A percentile compares a stretch with the other conserved stretches of the same genome.
These are phyloP conservation scores for Astrephomene gubernaculifera DNA, from an alignment of 139 green algal species.

Conservation along the genomic window DNA sequence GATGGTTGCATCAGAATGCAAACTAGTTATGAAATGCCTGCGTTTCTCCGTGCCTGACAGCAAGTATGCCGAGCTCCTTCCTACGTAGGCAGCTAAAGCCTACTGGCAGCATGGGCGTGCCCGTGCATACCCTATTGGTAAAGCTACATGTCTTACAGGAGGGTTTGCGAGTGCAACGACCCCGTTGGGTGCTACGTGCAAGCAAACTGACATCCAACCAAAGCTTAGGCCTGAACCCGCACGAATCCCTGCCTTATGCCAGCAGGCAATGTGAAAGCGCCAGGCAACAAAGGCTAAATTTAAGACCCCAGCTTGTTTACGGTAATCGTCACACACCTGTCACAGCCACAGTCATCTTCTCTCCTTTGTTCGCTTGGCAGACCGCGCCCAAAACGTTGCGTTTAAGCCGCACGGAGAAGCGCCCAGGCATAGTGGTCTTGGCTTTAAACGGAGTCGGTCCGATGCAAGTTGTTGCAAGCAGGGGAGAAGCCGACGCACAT, in stretches of 20 bases:
- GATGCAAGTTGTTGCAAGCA: neutral
- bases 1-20: no score
- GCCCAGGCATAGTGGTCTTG: neutral
- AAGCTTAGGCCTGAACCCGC: neutral
- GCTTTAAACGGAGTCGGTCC: neutral
- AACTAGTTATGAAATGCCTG: no score
- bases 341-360: constrained; percentile 61
- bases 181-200: neutral
- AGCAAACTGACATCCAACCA: neutral
- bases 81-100: no score
- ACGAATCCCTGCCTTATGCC: neutral
- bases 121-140: no score
- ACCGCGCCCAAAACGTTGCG: neutral
- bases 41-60: no score
- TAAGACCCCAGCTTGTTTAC: neutral
- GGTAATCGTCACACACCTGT: constrained; percentile 43
- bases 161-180: neutral
- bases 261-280: no score
- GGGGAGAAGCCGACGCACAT: neutral
- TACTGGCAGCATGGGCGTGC: no score
- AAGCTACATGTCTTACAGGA: neutral
- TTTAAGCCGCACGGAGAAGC: neutral
- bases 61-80: no score
- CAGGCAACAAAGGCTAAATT: no score
- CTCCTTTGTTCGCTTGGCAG: neutral